A percentile compares a stretch with the other conserved stretches of the same genome.
Conservation (phyloP, 495 filamentous ascomycete species). For the Penicillium soppii region DNA sequence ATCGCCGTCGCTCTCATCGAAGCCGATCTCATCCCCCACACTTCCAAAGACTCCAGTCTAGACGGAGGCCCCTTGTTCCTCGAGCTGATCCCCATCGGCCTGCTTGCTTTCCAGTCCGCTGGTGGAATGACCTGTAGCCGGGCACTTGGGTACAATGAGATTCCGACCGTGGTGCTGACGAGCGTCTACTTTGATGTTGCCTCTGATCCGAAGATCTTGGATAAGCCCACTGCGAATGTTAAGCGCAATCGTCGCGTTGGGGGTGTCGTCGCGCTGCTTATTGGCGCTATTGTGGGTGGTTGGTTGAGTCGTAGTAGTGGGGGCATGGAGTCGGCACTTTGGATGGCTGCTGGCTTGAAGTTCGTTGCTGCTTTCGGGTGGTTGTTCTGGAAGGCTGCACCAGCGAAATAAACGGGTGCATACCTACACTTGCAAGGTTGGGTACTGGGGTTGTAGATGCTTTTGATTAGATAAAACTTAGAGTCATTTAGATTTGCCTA, state of each 20-base stretch:
- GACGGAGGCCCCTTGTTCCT: slow-evolving; percentile 38
- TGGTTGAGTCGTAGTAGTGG: slow-evolving; percentile 58
- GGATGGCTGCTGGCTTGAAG: slow-evolving; percentile 61
- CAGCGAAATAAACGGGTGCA: slow-evolving; percentile 15
- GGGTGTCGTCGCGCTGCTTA: slow-evolving; percentile 54
- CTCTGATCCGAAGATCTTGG: slow-evolving; percentile 55
- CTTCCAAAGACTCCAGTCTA: slow-evolving; percentile 22
- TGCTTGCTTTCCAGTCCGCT: slow-evolving; percentile 70
- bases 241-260: slow-evolving; percentile 64
- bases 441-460: not conserved
- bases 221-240: slow-evolving; percentile 48
- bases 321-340: slow-evolving; percentile 56
- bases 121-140: slow-evolving; percentile 67
- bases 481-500: not conserved
- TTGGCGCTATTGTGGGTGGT: slow-evolving; percentile 63
- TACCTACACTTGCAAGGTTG: no score
- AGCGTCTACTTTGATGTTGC: slow-evolving; percentile 68
- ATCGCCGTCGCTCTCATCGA: slow-evolving; percentile 60
- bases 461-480: not conserved
- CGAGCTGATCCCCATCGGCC: slow-evolving; percentile 56
- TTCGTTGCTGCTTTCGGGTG: slow-evolving; percentile 40
- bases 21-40: slow-evolving; percentile 45
- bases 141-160: slow-evolving; percentile 62
- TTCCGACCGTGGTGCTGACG: slow-evolving; percentile 73
- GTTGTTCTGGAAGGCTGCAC: slow-evolving; percentile 41